A percentile compares a stretch with the other conserved stretches of the same genome.
Evolutionary conservation across 495 filamentous ascomycete genomes (phyloP).

Genomic region (Podospora australis): DNA sequence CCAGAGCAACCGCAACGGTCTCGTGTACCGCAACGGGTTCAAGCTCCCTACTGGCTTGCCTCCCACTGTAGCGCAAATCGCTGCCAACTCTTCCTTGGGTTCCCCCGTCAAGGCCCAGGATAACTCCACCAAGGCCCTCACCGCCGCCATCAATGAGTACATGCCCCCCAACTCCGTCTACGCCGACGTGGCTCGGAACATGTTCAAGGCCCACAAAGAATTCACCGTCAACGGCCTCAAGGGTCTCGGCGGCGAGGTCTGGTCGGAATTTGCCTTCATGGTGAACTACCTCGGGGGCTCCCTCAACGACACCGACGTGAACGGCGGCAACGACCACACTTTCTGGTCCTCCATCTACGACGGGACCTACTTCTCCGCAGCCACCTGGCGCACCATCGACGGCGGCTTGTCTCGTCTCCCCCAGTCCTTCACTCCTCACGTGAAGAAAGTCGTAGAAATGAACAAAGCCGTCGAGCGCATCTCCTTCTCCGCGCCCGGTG

Average conservation of each 20-base stretch:
- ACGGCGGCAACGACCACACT: conserved; percentile 16
- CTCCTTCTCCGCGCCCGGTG: conserved; percentile 28
- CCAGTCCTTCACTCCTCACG: conserved; percentile 53
- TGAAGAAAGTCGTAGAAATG: conserved; percentile 49
- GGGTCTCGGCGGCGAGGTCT: conserved; percentile 39
- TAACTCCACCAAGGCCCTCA: conserved; percentile 26
- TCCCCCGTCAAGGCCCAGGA: conserved; percentile 27
- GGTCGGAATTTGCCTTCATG: conserved; percentile 58
- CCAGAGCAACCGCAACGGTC: conserved; percentile 47
- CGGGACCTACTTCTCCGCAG: conserved; percentile 53
- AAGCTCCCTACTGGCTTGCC: conserved; percentile 38
- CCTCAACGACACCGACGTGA: conserved; percentile 51
- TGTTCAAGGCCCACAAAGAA: conserved; percentile 58
- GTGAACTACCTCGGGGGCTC: conserved; percentile 48
- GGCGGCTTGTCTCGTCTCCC: conserved; percentile 54
- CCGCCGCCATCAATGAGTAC: background rate
- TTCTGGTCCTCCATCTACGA: conserved; percentile 42
- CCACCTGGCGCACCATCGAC: conserved; percentile 59
- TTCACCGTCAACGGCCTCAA: conserved; percentile 29
- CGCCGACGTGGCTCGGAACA: conserved; percentile 47
- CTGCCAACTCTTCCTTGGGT: conserved; percentile 32
- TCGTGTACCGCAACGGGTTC: conserved; percentile 45
- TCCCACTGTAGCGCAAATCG: conserved; percentile 38
- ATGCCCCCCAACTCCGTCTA: conserved; percentile 24
- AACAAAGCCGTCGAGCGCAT: conserved; percentile 45